Percentiles rank a stretch among this genome's conserved stretches.
Evolutionary conservation across 31 red algal genomes (phyloP).

Genomic region (Odonthalia washingtoniensis): DNA sequence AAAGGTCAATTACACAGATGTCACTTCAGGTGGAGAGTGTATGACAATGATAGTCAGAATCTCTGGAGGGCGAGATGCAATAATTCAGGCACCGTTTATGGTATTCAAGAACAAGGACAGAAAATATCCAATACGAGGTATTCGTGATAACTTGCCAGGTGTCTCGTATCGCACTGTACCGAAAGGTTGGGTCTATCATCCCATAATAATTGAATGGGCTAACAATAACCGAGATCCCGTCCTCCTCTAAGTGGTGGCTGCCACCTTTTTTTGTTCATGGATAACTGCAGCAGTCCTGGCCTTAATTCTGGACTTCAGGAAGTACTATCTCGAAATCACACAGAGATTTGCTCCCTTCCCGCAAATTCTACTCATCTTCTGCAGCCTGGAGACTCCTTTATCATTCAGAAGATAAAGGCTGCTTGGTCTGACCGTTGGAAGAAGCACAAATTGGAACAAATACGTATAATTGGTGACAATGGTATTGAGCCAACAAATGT

Average conservation of each 20-base stretch:
- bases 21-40: conserved; percentile 11
- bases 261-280: conserved; percentile 14
- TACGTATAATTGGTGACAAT: neutral
- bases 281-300: conserved; percentile 1
- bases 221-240: neutral
- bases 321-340: neutral
- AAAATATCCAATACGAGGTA: conserved; percentile 37
- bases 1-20: conserved; percentile 3
- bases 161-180: conserved; percentile 22
- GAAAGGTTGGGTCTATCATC: conserved; percentile 42
- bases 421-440: conserved; percentile 33
- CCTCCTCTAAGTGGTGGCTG: neutral
- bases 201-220: neutral
- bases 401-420: conserved; percentile 47
- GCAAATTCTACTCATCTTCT: conserved; percentile 23
- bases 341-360: neutral
- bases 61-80: neutral
- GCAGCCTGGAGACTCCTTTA: conserved; percentile 46
- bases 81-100: too few relatives aligned
- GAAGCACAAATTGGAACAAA: conserved; percentile 10
- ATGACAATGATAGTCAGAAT: conserved; percentile 53
- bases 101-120: neutral
- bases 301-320: neutral
- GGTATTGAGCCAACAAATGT: too few relatives aligned
- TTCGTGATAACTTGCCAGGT: conserved; percentile 5